Base-by-base conservation (phyloP, 768 basidiomycete genomes). In the Boletus edulis region DNA sequence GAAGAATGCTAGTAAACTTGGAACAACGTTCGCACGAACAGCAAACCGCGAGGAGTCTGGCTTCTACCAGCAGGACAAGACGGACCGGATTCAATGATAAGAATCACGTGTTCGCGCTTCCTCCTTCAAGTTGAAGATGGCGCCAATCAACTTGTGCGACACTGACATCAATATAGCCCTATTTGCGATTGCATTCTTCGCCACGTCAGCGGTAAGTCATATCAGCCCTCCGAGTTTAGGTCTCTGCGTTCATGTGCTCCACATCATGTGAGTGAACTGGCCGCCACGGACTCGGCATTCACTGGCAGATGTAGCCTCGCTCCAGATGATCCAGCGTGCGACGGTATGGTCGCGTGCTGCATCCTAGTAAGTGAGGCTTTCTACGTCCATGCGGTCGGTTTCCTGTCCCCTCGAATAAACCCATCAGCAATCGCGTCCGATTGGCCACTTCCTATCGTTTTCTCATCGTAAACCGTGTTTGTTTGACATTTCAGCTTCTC, bases 341-440 rank as follows among this genome's bases (percentile, higher is more conserved):
- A 29, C 29, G 8, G 29, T 29, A 8, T 2, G 44, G 46, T 39
- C 37, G n/a, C 34, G 24, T 29, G 37, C 37, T 31, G 4, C 46
- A 20, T 40, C 29, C 29, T 15, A 1, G 12, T 22, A 18, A 17
- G 22, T 6, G n/a, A 55, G 27, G 32, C 29, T 8, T 38, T 47
- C 31, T 32, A 37, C n/a, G 20, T 45, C 48, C 58, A 60, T 60
- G 54, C 44, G 54, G 43, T 39, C 20, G 24, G 2, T 37, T 29
- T 18, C 20, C 35, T 54, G 39, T 48, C 5, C 11, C 49, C 3
- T 40, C 50, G 34, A 29, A 6, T 27, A 24, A 24, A 18, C 51
- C 32, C 46, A 54, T 48, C 46, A 31, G 49, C 39, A 34, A 46
- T 20, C 42, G 27, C 10, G 18, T n/a, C 17, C 38, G 37, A 43